Conservation (phyloP, 257 asterid species). For the Nicotiana paniculata region DNA sequence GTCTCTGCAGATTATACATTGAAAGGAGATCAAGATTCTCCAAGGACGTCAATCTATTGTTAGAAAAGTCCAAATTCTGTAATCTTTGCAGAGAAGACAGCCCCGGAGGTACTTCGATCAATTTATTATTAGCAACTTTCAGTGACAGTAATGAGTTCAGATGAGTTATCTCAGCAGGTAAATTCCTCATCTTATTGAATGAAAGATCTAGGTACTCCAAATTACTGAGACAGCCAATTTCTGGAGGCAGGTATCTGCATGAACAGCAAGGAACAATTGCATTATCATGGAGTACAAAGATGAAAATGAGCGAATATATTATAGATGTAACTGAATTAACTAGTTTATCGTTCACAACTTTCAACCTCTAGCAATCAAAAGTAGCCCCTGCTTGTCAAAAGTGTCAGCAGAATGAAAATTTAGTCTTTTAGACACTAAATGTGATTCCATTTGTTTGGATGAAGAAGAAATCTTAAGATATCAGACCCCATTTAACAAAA, state of each 20-base stretch:
- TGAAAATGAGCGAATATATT: not conserved
- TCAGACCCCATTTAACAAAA: not conserved
- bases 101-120: conserved; percentile 62
- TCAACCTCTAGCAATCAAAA: not conserved
- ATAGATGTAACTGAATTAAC: not conserved
- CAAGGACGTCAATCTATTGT: conserved; percentile 70
- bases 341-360: not conserved
- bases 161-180: conserved; percentile 69
- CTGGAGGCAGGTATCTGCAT: conserved; percentile 93
- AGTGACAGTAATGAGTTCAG: conserved; percentile 54
- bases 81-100: conserved; percentile 55
- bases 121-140: conserved; percentile 72
- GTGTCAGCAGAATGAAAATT: not conserved
- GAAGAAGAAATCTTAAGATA: not conserved
- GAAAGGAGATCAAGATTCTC: conserved; percentile 60
- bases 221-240: conserved; percentile 66
- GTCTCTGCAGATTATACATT: conserved; percentile 59
- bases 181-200: conserved; percentile 82
- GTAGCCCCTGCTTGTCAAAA: not conserved
- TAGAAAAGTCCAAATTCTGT: conserved; percentile 83
- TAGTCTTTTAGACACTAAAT: not conserved
- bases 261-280: conserved; percentile 4
- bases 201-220: conserved; percentile 87
- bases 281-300: conserved; percentile 9
- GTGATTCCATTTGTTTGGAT: not conserved